Conservation (phyloP, 495 filamentous ascomycete species). For the Xylona heveae region DNA sequence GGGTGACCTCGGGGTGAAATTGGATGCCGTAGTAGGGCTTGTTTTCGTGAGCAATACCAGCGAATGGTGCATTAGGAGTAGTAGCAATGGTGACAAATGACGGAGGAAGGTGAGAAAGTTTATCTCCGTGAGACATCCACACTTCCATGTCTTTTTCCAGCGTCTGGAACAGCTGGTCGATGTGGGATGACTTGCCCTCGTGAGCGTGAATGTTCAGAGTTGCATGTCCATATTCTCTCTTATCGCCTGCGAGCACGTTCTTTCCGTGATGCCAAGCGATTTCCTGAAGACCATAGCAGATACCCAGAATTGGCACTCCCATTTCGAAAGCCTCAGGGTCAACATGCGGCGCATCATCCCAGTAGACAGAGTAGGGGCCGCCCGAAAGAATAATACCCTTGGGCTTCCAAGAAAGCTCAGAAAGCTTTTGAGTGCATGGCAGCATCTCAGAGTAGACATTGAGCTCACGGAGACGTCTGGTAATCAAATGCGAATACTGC, state of each 20-base stretch:
- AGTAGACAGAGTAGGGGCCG: constrained; percentile 58
- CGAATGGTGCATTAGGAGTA: constrained; percentile 54
- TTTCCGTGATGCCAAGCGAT: constrained; percentile 53
- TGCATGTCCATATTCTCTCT: constrained; percentile 54
- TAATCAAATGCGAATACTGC: constrained; percentile 57
- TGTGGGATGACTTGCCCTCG: constrained; percentile 26
- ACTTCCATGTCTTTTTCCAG: constrained; percentile 44
- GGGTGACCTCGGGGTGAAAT: constrained; percentile 74
- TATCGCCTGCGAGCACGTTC: constrained; percentile 52
- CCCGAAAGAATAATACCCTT: constrained; percentile 66
- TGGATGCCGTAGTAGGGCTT: constrained; percentile 60
- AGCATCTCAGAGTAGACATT: constrained; percentile 85
- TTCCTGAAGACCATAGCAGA: constrained; percentile 69
- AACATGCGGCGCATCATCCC: constrained; percentile 46
- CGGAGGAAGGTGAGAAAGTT: constrained; percentile 49
- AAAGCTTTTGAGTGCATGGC: constrained; percentile 72
- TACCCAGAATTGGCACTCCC: constrained; percentile 53
- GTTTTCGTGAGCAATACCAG: constrained; percentile 54
- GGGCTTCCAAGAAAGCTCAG: constrained; percentile 58
- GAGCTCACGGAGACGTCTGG: constrained; percentile 52
- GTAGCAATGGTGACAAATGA: constrained; percentile 52
- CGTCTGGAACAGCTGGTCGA: constrained; percentile 51
- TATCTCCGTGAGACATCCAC: constrained; percentile 82
- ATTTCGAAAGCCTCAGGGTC: constrained; percentile 65
- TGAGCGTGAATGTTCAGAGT: constrained; percentile 27